A percentile compares a stretch with the other conserved stretches of the same genome.
These are phyloP conservation scores for Liriodendron chinense DNA, from an alignment of 164 flowering plant genomes.

Conservation along the genomic window DNA sequence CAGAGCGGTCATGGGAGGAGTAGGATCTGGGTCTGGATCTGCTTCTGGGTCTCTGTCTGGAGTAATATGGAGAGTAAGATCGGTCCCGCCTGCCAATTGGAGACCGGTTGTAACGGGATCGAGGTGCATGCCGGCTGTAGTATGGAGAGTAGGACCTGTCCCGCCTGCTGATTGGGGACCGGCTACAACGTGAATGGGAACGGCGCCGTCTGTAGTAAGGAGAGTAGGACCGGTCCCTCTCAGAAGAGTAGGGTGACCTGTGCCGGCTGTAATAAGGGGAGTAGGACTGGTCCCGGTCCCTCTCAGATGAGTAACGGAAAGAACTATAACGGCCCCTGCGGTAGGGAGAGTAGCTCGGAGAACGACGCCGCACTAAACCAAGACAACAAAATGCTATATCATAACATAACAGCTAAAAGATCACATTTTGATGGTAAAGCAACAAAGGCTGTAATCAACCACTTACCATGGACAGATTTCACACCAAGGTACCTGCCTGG, in stretches of 20 bases:
- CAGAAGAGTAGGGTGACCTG: neutral
- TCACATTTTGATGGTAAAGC: neutral
- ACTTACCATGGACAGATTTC: conserved; percentile 53
- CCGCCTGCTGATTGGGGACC: conserved; percentile 4
- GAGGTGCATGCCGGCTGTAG: neutral
- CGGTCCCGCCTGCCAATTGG: neutral
- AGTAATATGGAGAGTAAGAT: conserved; percentile 2
- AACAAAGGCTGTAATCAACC: neutral
- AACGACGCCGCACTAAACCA: conserved; percentile 10
- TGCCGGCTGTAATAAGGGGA: conserved; percentile 7
- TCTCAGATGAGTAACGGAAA: conserved; percentile 2
- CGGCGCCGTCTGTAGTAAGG: conserved; percentile 8
- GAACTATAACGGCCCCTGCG: neutral
- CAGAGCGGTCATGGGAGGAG: neutral
- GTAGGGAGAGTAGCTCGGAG: conserved; percentile 19
- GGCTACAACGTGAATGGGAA: conserved; percentile 4
- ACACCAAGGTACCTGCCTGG: conserved; percentile 84
- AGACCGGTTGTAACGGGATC: conserved; percentile 1
- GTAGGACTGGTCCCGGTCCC: conserved; percentile 15
- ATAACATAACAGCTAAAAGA: neutral
- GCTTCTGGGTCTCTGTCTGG: too few species aligned
- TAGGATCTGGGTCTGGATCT: neutral
- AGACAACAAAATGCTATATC: neutral
- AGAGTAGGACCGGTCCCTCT: conserved; percentile 12
- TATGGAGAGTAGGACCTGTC: conserved; percentile 15